A percentile compares a stretch with the other conserved stretches of the same genome.
phyloP scores from a whole-genome alignment of 2,329 filamentous ascomycete species.

The Penicillium sp. region DNA sequence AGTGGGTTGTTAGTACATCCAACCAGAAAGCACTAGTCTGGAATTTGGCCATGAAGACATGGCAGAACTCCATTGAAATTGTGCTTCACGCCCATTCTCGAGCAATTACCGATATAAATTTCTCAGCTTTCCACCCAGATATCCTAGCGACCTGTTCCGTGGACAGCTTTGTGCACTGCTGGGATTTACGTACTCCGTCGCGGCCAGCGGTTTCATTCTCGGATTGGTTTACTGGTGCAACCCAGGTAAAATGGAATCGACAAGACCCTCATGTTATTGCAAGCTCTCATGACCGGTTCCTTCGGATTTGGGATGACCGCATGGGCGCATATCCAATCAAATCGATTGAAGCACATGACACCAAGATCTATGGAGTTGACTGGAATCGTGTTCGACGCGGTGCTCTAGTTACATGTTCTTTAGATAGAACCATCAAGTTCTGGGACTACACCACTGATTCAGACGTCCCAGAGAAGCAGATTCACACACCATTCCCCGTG shows the following conservation, averaged over 20 bases:
- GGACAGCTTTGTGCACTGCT: conserved; percentile 89
- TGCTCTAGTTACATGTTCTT: conserved; percentile 79
- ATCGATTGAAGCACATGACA: conserved; percentile 83
- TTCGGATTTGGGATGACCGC: conserved; percentile 88
- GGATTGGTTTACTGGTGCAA: conserved; percentile 91
- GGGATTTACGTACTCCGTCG: conserved; percentile 76
- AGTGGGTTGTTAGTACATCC: conserved; percentile 91
- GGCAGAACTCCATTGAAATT: conserved; percentile 81
- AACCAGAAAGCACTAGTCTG: conserved; percentile 93
- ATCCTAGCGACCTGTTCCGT: conserved; percentile 86
- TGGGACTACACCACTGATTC: conserved; percentile 74
- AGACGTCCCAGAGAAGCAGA: conserved; percentile 70
- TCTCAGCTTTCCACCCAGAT: conserved; percentile 89
- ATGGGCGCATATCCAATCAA: conserved; percentile 74
- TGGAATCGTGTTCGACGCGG: conserved; percentile 79
- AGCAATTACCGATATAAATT: conserved; percentile 95
- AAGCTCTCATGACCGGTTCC: conserved; percentile 82
- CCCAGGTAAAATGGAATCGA: conserved; percentile 92
- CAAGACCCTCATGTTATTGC: conserved; percentile 84
- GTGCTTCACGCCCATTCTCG: conserved; percentile 81
- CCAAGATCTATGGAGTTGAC: conserved; percentile 93
- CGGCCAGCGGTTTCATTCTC: conserved; percentile 78
- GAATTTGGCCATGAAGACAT: conserved; percentile 73
- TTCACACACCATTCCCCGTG: conserved; percentile 79
- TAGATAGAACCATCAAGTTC: conserved; percentile 90